Percentiles rank a stretch among this genome's conserved stretches.
Conservation (phyloP, 2,329 filamentous ascomycete genomes). For the Penicillium sp. region DNA sequence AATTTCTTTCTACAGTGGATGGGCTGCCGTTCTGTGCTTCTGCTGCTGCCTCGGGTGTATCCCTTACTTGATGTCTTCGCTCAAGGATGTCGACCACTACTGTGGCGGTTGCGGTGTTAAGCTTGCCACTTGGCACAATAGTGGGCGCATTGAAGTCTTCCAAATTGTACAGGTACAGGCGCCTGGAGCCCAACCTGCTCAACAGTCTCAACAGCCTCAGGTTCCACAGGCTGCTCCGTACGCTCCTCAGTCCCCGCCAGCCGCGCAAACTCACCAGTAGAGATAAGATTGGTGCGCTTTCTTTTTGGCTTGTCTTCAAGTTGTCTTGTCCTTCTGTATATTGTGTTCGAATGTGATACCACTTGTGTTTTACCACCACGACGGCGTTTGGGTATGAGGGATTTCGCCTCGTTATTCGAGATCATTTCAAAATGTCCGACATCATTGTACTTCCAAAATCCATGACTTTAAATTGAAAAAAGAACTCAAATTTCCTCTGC, state of each 20-base stretch:
- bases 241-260: not conserved
- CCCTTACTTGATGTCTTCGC: constrained; percentile 50
- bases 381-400: not conserved
- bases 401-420: not conserved
- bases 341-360: constrained; percentile 18
- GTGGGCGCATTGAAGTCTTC: constrained; percentile 50
- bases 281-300: not conserved
- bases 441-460: not conserved
- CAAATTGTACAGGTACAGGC: constrained; percentile 9
- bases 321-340: not conserved
- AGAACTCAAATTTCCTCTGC: not conserved
- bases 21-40: constrained; percentile 50
- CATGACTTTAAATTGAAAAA: not conserved
- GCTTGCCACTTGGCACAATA: constrained; percentile 53
- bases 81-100: constrained; percentile 54
- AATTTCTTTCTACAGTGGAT: constrained; percentile 38
- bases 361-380: constrained; percentile 10
- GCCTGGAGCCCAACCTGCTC: not conserved
- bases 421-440: not conserved
- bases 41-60: constrained; percentile 51
- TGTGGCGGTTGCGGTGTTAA: constrained; percentile 50
- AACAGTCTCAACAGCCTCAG: not conserved
- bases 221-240: not conserved
- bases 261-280: not conserved
- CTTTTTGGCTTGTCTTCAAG: not conserved